Conservation (phyloP, 306 rosid genomes). For the Begonia fuchsioides region DNA sequence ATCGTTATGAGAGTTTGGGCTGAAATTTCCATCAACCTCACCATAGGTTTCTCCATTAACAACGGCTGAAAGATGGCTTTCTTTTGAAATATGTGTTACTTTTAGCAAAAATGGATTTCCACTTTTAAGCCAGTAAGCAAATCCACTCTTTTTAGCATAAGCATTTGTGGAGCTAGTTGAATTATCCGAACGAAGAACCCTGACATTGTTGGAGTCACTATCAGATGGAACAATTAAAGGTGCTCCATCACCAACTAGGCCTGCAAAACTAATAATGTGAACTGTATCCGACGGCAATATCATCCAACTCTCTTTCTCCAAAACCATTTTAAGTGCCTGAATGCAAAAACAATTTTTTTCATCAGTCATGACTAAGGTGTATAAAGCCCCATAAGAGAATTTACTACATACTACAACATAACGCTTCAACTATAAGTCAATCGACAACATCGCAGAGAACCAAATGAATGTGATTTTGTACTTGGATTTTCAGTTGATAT, state of each 20-base stretch:
- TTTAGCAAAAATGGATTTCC: conserved; percentile 80
- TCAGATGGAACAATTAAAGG: conserved; percentile 57
- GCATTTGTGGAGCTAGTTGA: conserved; percentile 29
- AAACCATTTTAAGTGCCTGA: conserved; percentile 92
- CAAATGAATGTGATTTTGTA: too few species aligned
- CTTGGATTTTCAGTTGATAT: too few species aligned
- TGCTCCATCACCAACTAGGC: conserved; percentile 94
- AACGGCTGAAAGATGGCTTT: conserved; percentile 30
- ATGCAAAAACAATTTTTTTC: conserved; percentile 4
- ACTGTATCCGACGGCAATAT: conserved; percentile 66
- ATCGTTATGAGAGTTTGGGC: conserved; percentile 22
- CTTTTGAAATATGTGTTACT: conserved; percentile 31
- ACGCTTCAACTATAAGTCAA: too few species aligned
- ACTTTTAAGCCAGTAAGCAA: conserved; percentile 54
- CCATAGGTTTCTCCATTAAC: conserved; percentile 37
- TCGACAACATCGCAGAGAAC: too few species aligned
- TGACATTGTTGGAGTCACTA: conserved; percentile 26
- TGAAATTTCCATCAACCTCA: conserved; percentile 44
- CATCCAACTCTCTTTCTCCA: conserved; percentile 85
- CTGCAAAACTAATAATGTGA: conserved; percentile 83
- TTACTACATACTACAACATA: too few species aligned
- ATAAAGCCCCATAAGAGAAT: too few species aligned
- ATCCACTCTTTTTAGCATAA: conserved; percentile 44
- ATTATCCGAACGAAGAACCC: conserved; percentile 32
- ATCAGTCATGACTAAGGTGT: too few species aligned